Conservation (phyloP, 805 yeast species). For the Ascoidea asiatica region DNA sequence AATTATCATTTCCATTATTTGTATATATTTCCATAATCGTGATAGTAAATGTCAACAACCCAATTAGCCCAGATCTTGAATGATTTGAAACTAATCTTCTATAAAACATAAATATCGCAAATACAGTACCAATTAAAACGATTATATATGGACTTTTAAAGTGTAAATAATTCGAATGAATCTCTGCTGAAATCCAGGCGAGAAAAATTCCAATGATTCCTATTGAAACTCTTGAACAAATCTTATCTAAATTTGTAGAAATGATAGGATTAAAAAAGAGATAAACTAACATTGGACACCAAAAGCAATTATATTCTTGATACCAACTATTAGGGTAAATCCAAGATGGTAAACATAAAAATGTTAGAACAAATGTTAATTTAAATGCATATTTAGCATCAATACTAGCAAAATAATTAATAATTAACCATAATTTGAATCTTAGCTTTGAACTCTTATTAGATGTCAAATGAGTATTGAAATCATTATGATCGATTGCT, state of each 20-base stretch:
- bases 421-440: slow-evolving; percentile 24
- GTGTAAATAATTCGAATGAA: slow-evolving; percentile 19
- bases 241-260: slow-evolving; percentile 15
- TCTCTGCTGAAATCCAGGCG: slow-evolving; percentile 28
- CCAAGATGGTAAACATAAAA: slow-evolving; percentile 32
- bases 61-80: slow-evolving; percentile 29
- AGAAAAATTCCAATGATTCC: slow-evolving; percentile 29
- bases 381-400: slow-evolving; percentile 32
- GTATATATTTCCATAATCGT: slow-evolving; percentile 20
- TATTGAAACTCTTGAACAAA: slow-evolving; percentile 19
- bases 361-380: slow-evolving; percentile 20
- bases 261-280: slow-evolving; percentile 26
- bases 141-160: slow-evolving; percentile 25
- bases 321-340: slow-evolving; percentile 27
- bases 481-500: slow-evolving; percentile 29
- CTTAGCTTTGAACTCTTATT: slow-evolving; percentile 16
- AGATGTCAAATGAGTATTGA: slow-evolving; percentile 23
- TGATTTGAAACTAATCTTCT: slow-evolving; percentile 23
- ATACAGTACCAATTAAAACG: slow-evolving; percentile 24
- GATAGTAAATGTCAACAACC: slow-evolving; percentile 25
- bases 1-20: slow-evolving; percentile 2
- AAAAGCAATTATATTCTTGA: slow-evolving; percentile 25
- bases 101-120: slow-evolving; percentile 20
- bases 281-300: slow-evolving; percentile 26
- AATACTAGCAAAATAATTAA: slow-evolving; percentile 19